phyloP scores from a whole-genome alignment of 768 basidiomycete genomes.

The Pisolithus microcarpus region DNA sequence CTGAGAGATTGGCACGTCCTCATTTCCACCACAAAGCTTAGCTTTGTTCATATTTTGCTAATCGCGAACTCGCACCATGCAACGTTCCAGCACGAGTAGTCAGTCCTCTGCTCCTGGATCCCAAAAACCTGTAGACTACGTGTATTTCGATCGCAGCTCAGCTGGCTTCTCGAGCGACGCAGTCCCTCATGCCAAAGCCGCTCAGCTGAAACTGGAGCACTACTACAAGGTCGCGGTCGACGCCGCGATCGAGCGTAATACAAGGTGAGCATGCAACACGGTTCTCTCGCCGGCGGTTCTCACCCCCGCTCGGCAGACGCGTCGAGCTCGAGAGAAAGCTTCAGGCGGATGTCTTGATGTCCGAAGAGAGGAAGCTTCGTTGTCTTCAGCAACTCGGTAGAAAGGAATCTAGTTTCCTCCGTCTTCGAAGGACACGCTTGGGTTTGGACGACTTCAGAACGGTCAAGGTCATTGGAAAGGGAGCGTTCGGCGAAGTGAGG shows the following conservation, averaged over 20 bases:
- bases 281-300: not conserved
- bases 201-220: slow-evolving; percentile 92
- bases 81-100: not conserved
- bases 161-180: slow-evolving; percentile 74
- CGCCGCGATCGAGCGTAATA: slow-evolving; percentile 88
- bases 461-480: slow-evolving; percentile 98
- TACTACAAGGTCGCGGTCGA: slow-evolving; percentile 97
- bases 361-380: slow-evolving; percentile 81
- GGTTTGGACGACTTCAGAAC: slow-evolving; percentile 91
- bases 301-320: slow-evolving; percentile 44
- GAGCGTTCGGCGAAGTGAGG: slow-evolving; percentile 93
- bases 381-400: slow-evolving; percentile 79
- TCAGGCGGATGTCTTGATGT: slow-evolving; percentile 56
- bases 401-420: slow-evolving; percentile 83
- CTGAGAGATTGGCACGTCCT: not conserved
- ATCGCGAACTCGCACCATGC: not conserved
- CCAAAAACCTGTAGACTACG: slow-evolving; percentile 59
- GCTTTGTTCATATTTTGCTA: not conserved
- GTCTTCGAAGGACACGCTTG: slow-evolving; percentile 81
- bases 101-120: not conserved
- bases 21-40: no score
- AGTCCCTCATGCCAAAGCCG: slow-evolving; percentile 76
- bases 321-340: slow-evolving; percentile 81
- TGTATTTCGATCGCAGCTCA: slow-evolving; percentile 84
- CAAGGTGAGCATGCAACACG: slow-evolving; percentile 47